Evolutionary conservation across 495 filamentous ascomycete species (phyloP).

Genomic region (Hypoxylon trugodes): DNA sequence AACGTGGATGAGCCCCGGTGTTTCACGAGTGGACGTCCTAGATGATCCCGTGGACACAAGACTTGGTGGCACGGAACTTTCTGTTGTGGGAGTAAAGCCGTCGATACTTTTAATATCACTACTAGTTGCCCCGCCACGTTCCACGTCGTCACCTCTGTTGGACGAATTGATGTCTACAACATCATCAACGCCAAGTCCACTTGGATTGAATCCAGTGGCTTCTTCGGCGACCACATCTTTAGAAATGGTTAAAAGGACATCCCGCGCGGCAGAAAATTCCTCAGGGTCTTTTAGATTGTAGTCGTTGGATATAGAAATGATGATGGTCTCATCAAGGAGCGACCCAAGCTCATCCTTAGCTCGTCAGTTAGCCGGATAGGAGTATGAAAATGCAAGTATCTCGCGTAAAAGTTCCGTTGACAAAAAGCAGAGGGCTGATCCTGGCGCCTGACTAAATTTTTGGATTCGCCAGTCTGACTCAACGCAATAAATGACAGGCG

Average conservation of each 20-base stretch:
- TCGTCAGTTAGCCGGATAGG: constrained; percentile 3
- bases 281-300: constrained; percentile 62
- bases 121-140: constrained; percentile 4
- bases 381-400: neutral
- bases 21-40: constrained; percentile 16
- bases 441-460: neutral
- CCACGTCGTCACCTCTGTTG: constrained; percentile 20
- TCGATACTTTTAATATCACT: constrained; percentile 39
- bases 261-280: constrained; percentile 61
- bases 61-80: constrained; percentile 32
- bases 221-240: constrained; percentile 69
- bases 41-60: constrained; percentile 27
- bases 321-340: constrained; percentile 58
- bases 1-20: constrained; percentile 11
- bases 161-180: constrained; percentile 20
- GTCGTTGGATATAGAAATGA: constrained; percentile 72
- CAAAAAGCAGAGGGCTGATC: no score
- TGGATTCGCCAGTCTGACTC: neutral
- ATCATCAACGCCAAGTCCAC: constrained; percentile 64
- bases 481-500: no score
- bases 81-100: constrained; percentile 34
- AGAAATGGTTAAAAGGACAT: constrained; percentile 66
- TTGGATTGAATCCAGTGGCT: constrained; percentile 78
- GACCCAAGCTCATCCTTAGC: constrained; percentile 43
- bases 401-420: no score